Evolutionary conservation across 345 rosid species (phyloP).

Genomic region (Draba incana): DNA sequence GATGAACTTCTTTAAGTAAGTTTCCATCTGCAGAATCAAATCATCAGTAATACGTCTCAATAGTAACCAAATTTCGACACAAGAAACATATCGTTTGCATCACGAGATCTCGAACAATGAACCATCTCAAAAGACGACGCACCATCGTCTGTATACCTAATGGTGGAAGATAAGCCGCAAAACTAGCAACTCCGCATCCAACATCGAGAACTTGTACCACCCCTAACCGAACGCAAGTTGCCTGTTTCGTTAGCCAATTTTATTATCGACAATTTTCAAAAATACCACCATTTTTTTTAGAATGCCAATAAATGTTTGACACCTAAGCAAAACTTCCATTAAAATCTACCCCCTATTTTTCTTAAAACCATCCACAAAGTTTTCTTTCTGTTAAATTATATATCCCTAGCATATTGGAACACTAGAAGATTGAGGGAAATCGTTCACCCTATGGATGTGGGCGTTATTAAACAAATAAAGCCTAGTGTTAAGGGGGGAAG

Average conservation of each 20-base stretch:
- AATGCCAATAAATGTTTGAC: background rate
- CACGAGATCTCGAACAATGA: constrained; percentile 96
- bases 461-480: too few species aligned
- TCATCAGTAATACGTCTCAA: background rate
- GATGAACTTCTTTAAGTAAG: constrained; percentile 85
- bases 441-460: too few species aligned
- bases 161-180: constrained; percentile 88
- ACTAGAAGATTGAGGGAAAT: too few species aligned
- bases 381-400: too few species aligned
- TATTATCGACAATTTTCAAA: too few species aligned
- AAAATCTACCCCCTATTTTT: background rate
- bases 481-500: too few species aligned
- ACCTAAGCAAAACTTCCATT: constrained; percentile 7
- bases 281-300: too few species aligned
- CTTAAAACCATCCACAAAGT: too few species aligned
- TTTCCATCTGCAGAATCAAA: constrained; percentile 67
- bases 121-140: constrained; percentile 97
- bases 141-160: constrained; percentile 89
- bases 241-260: constrained; percentile 66
- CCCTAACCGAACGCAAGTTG: constrained; percentile 80
- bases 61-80: background rate
- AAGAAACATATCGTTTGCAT: constrained; percentile 69
- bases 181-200: constrained; percentile 99
- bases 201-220: constrained; percentile 86
- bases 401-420: too few species aligned